Percentiles rank a stretch among this genome's conserved stretches.
Conservation (phyloP, 257 asterid genomes). For the Capsicum chinense region DNA sequence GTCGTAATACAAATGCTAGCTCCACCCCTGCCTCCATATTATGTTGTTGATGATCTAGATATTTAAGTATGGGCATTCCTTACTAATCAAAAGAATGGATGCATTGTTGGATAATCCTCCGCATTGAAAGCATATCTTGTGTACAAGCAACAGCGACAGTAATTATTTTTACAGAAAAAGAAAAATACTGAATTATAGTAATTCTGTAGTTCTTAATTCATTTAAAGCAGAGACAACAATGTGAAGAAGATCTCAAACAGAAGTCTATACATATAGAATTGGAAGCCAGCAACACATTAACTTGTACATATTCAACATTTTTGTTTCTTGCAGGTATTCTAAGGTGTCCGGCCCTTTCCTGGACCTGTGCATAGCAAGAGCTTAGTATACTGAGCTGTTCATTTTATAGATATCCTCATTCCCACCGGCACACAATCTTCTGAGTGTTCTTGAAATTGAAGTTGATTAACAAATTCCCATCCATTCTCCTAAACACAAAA, state of each 20-base stretch:
- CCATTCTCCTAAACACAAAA: slow-evolving; percentile 70
- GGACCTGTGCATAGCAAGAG: too few relatives aligned
- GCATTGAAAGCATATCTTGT: not conserved
- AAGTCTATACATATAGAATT: not conserved
- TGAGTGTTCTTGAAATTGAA: slow-evolving; percentile 52
- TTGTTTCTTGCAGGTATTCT: too few relatives aligned
- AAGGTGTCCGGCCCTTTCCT: too few relatives aligned
- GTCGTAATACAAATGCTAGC: rapidly evolving
- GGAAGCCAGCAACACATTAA: not conserved
- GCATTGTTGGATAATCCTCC: not conserved
- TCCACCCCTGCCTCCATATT: not conserved
- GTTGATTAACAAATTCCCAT: slow-evolving; percentile 70
- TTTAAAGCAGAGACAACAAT: not conserved
- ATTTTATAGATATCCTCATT: slow-evolving; percentile 35
- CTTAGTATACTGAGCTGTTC: too few relatives aligned
- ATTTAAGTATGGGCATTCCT: not conserved
- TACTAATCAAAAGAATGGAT: not conserved
- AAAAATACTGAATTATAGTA: not conserved
- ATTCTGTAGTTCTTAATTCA: not conserved
- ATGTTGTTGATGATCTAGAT: not conserved
- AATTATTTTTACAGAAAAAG: not conserved
- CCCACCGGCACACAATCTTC: slow-evolving; percentile 64
- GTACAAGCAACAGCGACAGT: not conserved
- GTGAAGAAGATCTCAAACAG: not conserved
- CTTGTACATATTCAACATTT: not conserved